Conservation (phyloP, 73 alveolate genomes). For the Stentor coeruleus region DNA sequence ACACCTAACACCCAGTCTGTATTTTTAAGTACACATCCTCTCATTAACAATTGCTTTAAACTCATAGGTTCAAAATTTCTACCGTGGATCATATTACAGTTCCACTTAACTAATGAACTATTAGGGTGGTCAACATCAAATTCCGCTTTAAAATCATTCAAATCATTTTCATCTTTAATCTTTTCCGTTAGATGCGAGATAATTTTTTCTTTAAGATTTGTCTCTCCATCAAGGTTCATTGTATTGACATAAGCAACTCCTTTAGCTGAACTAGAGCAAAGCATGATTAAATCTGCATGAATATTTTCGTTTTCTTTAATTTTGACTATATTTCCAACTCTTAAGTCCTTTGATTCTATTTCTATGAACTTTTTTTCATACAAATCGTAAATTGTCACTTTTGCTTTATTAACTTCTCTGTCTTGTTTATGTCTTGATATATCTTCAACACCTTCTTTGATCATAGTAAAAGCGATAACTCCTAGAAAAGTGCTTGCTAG, state of each 20-base stretch:
- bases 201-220: constrained; percentile 72
- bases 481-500: constrained; percentile 85
- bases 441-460: constrained; percentile 94
- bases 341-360: constrained; percentile 47
- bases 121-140: constrained; percentile 19
- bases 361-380: constrained; percentile 24
- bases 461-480: constrained; percentile 86
- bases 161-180: constrained; percentile 11
- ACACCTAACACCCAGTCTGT: constrained; percentile 86
- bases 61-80: constrained; percentile 33
- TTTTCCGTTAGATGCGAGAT: constrained; percentile 40
- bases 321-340: constrained; percentile 56
- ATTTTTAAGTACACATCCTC: constrained; percentile 93
- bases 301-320: constrained; percentile 63
- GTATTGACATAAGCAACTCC: constrained; percentile 67
- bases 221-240: constrained; percentile 79
- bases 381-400: constrained; percentile 19
- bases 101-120: background rate
- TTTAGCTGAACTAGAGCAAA: constrained; percentile 56
- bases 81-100: background rate
- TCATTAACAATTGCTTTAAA: constrained; percentile 69
- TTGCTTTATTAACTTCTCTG: constrained; percentile 48
- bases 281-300: constrained; percentile 77
- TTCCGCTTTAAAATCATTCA: background rate
- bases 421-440: constrained; percentile 53